These are phyloP conservation scores for Mangifera indica DNA, from an alignment of 345 rosid species.

Conservation along the genomic window DNA sequence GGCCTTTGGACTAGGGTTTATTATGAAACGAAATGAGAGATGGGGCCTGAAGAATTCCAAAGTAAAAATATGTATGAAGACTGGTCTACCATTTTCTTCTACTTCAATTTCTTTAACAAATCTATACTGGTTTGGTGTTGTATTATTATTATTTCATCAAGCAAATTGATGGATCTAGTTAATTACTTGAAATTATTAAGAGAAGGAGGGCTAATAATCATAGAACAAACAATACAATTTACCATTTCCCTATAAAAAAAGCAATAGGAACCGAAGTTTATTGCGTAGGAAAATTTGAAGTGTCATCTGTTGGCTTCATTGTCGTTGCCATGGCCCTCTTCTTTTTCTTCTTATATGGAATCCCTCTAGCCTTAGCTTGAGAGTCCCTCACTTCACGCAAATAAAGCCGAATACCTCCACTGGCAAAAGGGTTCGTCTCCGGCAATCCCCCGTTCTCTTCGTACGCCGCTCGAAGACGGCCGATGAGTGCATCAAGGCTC, in stretches of 20 bases:
- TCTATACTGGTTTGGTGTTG: background rate
- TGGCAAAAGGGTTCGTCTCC: conserved; percentile 82
- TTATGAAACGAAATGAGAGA: conserved; percentile 1
- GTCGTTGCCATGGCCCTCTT: conserved; percentile 40
- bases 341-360: conserved; percentile 87
- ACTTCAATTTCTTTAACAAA: background rate
- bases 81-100: background rate
- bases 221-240: background rate
- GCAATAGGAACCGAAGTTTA: conserved; percentile 23
- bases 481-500: conserved; percentile 88
- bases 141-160: conserved; percentile 3
- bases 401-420: conserved; percentile 63
- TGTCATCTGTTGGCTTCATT: conserved; percentile 31
- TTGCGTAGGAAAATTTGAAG: conserved; percentile 45
- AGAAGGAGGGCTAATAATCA: background rate
- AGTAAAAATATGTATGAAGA: background rate
- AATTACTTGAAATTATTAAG: background rate
- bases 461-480: conserved; percentile 82
- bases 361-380: conserved; percentile 82
- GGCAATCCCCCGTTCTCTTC: conserved; percentile 84
- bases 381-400: conserved; percentile 81
- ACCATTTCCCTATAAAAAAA: conserved; percentile 24
- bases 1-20: conserved; percentile 35
- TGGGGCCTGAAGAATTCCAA: conserved; percentile 9
- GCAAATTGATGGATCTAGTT: conserved; percentile 1